phyloP scores from a whole-genome alignment of 768 basidiomycete species.

The Symmetrospora coprosmae region DNA sequence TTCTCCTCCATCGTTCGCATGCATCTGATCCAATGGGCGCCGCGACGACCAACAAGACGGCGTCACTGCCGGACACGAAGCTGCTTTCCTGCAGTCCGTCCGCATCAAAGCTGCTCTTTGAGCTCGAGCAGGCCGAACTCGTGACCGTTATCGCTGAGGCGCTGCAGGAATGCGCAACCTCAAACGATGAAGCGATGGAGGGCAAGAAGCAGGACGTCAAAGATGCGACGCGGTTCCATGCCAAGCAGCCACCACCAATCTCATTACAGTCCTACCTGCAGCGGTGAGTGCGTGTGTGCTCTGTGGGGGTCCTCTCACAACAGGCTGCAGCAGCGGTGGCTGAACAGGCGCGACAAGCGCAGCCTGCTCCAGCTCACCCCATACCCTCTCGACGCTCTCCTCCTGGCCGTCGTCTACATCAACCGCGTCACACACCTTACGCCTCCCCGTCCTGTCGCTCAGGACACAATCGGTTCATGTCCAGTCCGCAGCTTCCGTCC shows the following conservation, averaged over 20 bases:
- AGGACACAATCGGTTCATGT: too few relatives aligned
- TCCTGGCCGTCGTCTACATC: slow-evolving; percentile 28
- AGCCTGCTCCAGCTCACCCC: slow-evolving; percentile 27
- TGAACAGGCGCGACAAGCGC: background rate
- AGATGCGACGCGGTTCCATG: slow-evolving; percentile 18
- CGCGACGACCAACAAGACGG: too few relatives aligned
- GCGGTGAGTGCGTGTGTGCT: slow-evolving; percentile 1
- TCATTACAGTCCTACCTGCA: background rate
- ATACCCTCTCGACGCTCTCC: slow-evolving; percentile 27
- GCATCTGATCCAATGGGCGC: too few relatives aligned
- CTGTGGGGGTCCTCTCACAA: too few relatives aligned
- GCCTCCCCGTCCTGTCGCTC: background rate
- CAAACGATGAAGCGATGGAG: slow-evolving; percentile 4
- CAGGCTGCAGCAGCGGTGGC: background rate
- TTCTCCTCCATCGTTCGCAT: too few relatives aligned
- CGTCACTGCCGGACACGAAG: too few relatives aligned
- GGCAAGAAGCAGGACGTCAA: background rate
- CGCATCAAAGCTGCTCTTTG: background rate
- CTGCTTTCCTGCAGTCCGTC: background rate
- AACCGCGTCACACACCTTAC: slow-evolving; percentile 28
- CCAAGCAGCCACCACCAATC: background rate
- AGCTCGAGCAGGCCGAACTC: background rate
- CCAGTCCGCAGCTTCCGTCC: too few relatives aligned
- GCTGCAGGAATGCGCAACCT: background rate
- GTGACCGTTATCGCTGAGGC: background rate